phyloP scores from a whole-genome alignment of 192 early-diverging fungal genomes.

The Backusella sp. region DNA sequence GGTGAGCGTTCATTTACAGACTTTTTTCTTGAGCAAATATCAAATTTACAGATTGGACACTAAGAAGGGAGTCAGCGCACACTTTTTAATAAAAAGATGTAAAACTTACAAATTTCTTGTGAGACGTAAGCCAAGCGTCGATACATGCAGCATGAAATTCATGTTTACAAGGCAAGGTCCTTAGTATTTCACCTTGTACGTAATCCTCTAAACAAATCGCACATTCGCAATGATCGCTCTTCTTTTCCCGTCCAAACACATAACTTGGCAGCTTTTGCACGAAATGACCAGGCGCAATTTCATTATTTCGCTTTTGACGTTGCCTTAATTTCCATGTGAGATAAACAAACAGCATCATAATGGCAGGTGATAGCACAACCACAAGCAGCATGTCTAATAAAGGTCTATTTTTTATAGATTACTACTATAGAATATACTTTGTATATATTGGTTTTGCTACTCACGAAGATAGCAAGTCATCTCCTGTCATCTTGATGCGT shows the following conservation, averaged over 20 bases:
- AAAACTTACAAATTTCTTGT: constrained; percentile 81
- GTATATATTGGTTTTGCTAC: no score
- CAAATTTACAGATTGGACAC: constrained; percentile 39
- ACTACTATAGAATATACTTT: no score
- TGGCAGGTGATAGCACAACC: constrained; percentile 76
- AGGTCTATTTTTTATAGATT: constrained; percentile 36
- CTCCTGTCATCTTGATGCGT: constrained; percentile 35
- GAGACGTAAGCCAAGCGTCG: constrained; percentile 87
- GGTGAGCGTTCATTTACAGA: constrained; percentile 14
- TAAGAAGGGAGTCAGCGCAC: background rate
- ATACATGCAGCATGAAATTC: constrained; percentile 91
- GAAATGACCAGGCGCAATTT: constrained; percentile 71
- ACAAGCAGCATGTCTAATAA: constrained; percentile 81
- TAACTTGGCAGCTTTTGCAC: constrained; percentile 74
- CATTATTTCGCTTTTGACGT: constrained; percentile 67
- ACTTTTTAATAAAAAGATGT: background rate
- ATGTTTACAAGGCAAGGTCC: constrained; percentile 86
- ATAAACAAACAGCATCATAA: constrained; percentile 78
- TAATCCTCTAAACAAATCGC: constrained; percentile 95
- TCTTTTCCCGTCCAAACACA: constrained; percentile 59
- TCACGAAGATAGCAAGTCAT: constrained; percentile 46
- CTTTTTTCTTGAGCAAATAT: constrained; percentile 20
- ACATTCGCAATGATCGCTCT: constrained; percentile 76
- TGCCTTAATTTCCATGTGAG: constrained; percentile 68
- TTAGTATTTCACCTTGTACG: constrained; percentile 73